Conservation (phyloP, 805 yeast species). For the Spathaspora arborariae region DNA sequence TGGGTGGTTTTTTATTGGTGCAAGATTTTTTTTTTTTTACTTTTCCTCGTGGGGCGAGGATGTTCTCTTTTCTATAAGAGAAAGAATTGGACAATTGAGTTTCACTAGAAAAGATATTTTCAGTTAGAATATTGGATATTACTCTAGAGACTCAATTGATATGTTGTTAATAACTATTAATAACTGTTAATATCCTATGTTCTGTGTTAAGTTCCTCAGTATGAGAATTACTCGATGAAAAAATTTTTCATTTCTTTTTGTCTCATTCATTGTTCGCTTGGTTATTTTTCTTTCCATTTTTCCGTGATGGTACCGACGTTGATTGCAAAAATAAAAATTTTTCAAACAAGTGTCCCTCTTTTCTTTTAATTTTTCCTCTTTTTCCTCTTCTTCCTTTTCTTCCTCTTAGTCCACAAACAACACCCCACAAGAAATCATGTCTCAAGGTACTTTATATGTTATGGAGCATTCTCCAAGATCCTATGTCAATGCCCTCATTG, state of each 20-base stretch:
- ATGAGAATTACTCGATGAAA: too few relatives aligned
- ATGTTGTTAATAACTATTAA: too few relatives aligned
- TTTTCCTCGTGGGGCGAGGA: background rate
- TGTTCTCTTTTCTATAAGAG: background rate
- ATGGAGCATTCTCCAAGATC: constrained; percentile 20
- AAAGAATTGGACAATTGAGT: too few relatives aligned
- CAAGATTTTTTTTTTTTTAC: background rate
- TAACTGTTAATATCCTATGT: too few relatives aligned
- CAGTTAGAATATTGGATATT: too few relatives aligned
- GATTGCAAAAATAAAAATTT: constrained; percentile 1
- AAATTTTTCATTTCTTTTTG: too few relatives aligned
- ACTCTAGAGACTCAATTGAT: too few relatives aligned
- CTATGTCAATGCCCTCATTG: constrained; percentile 42
- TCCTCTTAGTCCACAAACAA: background rate
- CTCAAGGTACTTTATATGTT: constrained; percentile 64
- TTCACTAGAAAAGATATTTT: too few relatives aligned
- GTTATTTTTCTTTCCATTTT: background rate
- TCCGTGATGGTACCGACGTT: background rate
- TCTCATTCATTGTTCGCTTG: background rate
- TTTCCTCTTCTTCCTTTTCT: constrained; percentile 2
- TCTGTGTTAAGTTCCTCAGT: too few relatives aligned
- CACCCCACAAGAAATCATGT: constrained; percentile 51
- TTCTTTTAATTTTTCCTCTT: background rate
- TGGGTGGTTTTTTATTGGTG: background rate
- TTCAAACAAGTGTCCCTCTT: background rate